These are phyloP conservation scores for Penstemon barbatus DNA, from an alignment of 257 asterid genomes.

Conservation along the genomic window DNA sequence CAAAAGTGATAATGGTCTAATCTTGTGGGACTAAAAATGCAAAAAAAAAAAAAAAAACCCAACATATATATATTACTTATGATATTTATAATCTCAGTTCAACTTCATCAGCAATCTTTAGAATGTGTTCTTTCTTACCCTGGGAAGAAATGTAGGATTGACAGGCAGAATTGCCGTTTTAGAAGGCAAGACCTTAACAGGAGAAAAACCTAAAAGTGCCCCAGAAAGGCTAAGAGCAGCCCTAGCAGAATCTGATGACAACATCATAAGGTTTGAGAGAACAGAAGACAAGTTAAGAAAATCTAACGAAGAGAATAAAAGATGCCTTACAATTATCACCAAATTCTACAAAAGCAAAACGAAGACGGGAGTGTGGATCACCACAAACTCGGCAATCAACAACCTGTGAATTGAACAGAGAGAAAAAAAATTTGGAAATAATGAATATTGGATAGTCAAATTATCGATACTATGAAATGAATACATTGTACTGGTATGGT, in stretches of 20 bases:
- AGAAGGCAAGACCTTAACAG: slow-evolving; percentile 85
- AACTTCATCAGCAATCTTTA: too few species aligned
- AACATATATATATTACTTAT: too few species aligned
- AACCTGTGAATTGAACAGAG: slow-evolving; percentile 52
- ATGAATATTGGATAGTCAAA: too few species aligned
- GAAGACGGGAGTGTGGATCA: slow-evolving; percentile 96
- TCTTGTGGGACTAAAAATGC: too few species aligned
- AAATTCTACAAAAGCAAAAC: slow-evolving; percentile 97
- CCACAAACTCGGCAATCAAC: slow-evolving; percentile 98
- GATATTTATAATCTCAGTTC: too few species aligned
- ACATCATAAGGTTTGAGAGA: slow-evolving; percentile 22
- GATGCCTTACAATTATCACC: slow-evolving; percentile 74
- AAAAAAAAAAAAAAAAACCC: too few species aligned
- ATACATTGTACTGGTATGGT: too few species aligned
- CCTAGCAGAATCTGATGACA: slow-evolving; percentile 70
- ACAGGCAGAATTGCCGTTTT: slow-evolving; percentile 97
- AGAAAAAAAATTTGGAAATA: slow-evolving; percentile 11
- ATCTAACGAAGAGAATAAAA: neutral
- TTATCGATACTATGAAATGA: too few species aligned
- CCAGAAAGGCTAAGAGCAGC: slow-evolving; percentile 72
- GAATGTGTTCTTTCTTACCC: slow-evolving; percentile 46
- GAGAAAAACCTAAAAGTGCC: slow-evolving; percentile 72
- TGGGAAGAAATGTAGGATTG: slow-evolving; percentile 92
- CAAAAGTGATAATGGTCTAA: too few species aligned
- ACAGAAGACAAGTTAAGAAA: slow-evolving; percentile 1